Evolutionary conservation across 192 early-diverging fungal genomes (phyloP), one percentile per base, ranked within the genome.

Genomic region (Gryganskiella cystojenkinii): DNA sequence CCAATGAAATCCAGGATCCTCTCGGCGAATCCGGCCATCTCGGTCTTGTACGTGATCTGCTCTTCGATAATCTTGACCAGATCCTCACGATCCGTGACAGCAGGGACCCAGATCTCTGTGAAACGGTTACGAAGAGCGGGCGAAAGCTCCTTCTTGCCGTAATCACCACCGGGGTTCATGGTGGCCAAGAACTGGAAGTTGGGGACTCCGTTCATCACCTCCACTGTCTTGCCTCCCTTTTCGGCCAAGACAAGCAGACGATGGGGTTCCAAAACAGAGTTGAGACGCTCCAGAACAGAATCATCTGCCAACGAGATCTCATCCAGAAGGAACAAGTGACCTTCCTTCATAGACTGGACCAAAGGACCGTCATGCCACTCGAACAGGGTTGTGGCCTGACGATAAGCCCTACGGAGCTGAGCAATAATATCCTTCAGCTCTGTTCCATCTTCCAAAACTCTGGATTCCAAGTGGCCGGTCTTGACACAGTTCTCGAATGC

Each of bases 81-180:
- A 78, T 99, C 98, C 4, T 88, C 87, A 33, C 81, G 74, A 81
- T 94, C 93, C 0, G 87, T 85, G 3, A 97, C 91, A n/a, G 90
- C 81, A 6, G 95, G 94, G 3, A 96, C 95, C 98, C 98, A 99
- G 24, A 99, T 89, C 79, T 99, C 98, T 6, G 96, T 98, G 66
- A 99, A 99, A 54, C 98, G 91, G 82, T 99, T 99, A 42, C 98
- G 89, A 56, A 99, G 87, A 8, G 98, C 98, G 37, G 98, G 98
- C 13, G 94, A 95, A 17, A 99, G 88, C 79, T 99, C 98, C 71
- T 97, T 97, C 82, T 99, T 99, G 44, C 98, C 98, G 78, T 96
- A 98, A 80, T 99, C 98, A 49, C 98, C 98, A 40, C 98, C 98
- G 4, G 98, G 98, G 81, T 99, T 99, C 98, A 99, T 99, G 3